Conservation (phyloP, 805 yeast species). For the Brettanomyces nanus region DNA sequence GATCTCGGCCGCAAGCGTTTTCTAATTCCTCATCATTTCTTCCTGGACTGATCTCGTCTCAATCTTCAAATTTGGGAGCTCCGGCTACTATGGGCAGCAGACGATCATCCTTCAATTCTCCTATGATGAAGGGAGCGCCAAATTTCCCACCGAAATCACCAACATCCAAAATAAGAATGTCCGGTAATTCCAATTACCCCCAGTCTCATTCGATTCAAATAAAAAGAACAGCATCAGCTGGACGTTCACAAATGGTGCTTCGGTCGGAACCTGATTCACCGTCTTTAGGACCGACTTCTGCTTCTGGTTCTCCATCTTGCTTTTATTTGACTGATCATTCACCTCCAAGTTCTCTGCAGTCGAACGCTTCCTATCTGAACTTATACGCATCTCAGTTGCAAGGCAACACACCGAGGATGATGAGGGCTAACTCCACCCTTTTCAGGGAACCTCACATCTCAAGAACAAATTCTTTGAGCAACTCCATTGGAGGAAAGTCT, state of each 20-base stretch:
- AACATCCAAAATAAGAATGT: constrained; percentile 4
- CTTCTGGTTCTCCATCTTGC: constrained; percentile 48
- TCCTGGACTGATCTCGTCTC: neutral
- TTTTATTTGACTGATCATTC: constrained; percentile 46
- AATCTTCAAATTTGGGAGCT: constrained; percentile 1
- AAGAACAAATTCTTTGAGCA: constrained; percentile 1
- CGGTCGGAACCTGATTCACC: constrained; percentile 41
- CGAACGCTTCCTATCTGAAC: constrained; percentile 14
- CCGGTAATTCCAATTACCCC: constrained; percentile 2
- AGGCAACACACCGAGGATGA: neutral
- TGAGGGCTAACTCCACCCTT: neutral
- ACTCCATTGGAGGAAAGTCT: constrained; percentile 24
- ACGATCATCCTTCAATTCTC: constrained; percentile 11
- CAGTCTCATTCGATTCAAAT: neutral
- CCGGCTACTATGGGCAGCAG: constrained; percentile 6
- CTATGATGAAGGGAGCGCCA: constrained; percentile 1
- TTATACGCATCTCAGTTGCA: constrained; percentile 6
- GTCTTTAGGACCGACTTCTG: constrained; percentile 39
- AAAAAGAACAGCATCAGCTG: neutral
- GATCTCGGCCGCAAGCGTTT: constrained; percentile 1
- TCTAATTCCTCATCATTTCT: neutral
- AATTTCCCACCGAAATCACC: constrained; percentile 1
- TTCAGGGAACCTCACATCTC: neutral
- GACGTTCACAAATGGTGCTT: neutral
- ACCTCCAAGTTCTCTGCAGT: constrained; percentile 35